Base-by-base conservation (phyloP, 1,284 basidiomycete genomes). In the Inonotus obliquus region DNA sequence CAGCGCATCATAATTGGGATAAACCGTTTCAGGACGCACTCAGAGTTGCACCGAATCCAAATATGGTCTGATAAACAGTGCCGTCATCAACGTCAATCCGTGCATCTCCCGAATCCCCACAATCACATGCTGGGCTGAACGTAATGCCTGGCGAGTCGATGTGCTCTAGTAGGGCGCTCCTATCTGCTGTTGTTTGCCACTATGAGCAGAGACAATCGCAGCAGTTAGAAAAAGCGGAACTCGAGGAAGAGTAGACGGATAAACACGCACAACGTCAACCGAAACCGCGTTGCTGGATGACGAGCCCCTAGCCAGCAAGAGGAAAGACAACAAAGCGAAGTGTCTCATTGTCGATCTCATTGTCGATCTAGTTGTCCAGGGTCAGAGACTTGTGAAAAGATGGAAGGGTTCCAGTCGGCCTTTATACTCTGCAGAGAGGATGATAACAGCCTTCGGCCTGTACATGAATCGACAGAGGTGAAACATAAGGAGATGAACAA, bases 21-120 rank as follows among this genome's bases (percentile, higher is more conserved):
- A 17, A 54, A n/a, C 44, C 19, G 13, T 9, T 14, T n/a, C n/a
- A n/a, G n/a, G n/a, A 71, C 77, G 52, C 63, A 82, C 81, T 83
- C 56, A 82, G 68, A 2, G 77, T 57, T 27, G 76, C 79, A 1
- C 81, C 81, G 58, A 79, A 81, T 9, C 81, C 81, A 63, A 75
- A 74, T 54, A 83, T 74, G 1, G 74, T 72, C 67, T 82, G 81
- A 65, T 75, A 76, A 23, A 75, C 67, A 2, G 69, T 62, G n/a
- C 69, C 69, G 65, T 80, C 79, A 39, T 77, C 66, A 4, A 82
- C 66, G 54, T 74, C 73, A 49, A 82, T 82, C 64, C 80, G 75
- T 1, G 77, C 80, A 52, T 70, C 69, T 5, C 76, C 79, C n/a
- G n/a, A n/a, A 14, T 73, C 53, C 11, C 77, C 77, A 39, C 11